phyloP scores from a whole-genome alignment of 2,329 filamentous ascomycete genomes.

The Coleophoma cylindrospora region DNA sequence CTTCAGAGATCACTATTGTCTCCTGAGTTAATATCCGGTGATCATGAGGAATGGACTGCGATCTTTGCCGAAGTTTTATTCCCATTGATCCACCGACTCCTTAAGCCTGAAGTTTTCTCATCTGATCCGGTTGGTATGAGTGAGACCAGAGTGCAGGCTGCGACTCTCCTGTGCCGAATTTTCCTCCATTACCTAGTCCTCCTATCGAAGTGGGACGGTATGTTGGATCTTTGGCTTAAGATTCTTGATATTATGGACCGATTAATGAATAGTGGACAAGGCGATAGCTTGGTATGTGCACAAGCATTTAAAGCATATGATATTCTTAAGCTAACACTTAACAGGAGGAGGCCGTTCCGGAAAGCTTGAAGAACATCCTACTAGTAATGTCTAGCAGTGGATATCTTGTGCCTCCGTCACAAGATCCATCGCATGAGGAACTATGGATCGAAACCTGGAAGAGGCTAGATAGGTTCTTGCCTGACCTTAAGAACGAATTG shows the following conservation, averaged over 20 bases:
- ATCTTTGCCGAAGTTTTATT: slow-evolving; percentile 95
- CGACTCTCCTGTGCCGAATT: slow-evolving; percentile 88
- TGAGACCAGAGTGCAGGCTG: slow-evolving; percentile 87
- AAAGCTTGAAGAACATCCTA: slow-evolving; percentile 93
- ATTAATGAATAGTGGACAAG: slow-evolving; percentile 91
- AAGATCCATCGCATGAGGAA: slow-evolving; percentile 48
- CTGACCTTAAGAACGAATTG: slow-evolving; percentile 52
- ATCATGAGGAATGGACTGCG: slow-evolving; percentile 88
- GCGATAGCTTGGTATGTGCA: slow-evolving; percentile 72
- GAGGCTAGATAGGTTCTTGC: slow-evolving; percentile 59
- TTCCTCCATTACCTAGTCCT: slow-evolving; percentile 90
- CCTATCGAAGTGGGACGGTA: slow-evolving; percentile 78
- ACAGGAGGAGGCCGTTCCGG: slow-evolving; percentile 89
- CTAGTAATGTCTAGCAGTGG: slow-evolving; percentile 91
- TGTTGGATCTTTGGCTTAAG: slow-evolving; percentile 86
- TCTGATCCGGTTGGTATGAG: slow-evolving; percentile 90
- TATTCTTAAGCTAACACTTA: slow-evolving; percentile 5
- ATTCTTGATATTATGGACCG: slow-evolving; percentile 94
- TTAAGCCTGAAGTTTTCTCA: slow-evolving; percentile 93
- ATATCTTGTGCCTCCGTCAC: slow-evolving; percentile 67
- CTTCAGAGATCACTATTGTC: slow-evolving; percentile 84
- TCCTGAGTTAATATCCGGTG: slow-evolving; percentile 73
- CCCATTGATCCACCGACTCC: slow-evolving; percentile 76
- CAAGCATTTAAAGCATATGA: background rate
- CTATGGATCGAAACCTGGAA: slow-evolving; percentile 62